Percentiles rank a stretch among this genome's conserved stretches.
These are phyloP conservation scores for Candida sphagnicola DNA, from an alignment of 805 yeast genomes.

Conservation along the genomic window DNA sequence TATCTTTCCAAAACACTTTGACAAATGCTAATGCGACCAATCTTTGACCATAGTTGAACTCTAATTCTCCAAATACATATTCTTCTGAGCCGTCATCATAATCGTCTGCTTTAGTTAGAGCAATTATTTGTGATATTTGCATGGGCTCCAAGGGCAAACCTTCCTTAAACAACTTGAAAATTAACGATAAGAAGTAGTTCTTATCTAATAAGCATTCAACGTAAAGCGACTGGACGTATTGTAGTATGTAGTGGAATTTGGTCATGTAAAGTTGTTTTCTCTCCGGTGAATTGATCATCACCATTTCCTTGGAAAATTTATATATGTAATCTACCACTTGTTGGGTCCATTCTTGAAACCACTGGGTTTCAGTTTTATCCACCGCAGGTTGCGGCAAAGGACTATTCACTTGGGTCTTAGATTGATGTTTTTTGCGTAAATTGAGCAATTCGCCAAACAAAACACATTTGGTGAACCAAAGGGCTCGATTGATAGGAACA, in stretches of 20 bases:
- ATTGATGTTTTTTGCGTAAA: conserved; percentile 26
- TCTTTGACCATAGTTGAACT: conserved; percentile 32
- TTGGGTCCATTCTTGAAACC: conserved; percentile 89
- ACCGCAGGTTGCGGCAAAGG: conserved; percentile 7
- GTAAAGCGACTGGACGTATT: conserved; percentile 61
- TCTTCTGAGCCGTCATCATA: conserved; percentile 14
- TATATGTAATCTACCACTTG: conserved; percentile 64
- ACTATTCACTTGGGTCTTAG: conserved; percentile 9
- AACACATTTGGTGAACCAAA: conserved; percentile 90
- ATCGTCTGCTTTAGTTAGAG: conserved; percentile 15
- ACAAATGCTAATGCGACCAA: conserved; percentile 44
- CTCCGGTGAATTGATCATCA: conserved; percentile 20
- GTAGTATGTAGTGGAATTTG: conserved; percentile 56
- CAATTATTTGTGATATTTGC: conserved; percentile 20
- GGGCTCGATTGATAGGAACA: conserved; percentile 76
- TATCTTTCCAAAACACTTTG: conserved; percentile 68
- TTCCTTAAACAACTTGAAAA: conserved; percentile 48
- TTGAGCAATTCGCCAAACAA: conserved; percentile 64
- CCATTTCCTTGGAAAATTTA: conserved; percentile 43
- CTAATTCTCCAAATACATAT: conserved; percentile 10
- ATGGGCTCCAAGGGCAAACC: conserved; percentile 28
- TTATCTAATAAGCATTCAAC: conserved; percentile 65
- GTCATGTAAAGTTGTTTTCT: conserved; percentile 40
- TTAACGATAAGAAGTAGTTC: conserved; percentile 58
- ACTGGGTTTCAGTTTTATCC: conserved; percentile 45